Percentiles rank a stretch among this genome's conserved stretches.
phyloP scores from a whole-genome alignment of 768 basidiomycete species.

The Mycena maculata region DNA sequence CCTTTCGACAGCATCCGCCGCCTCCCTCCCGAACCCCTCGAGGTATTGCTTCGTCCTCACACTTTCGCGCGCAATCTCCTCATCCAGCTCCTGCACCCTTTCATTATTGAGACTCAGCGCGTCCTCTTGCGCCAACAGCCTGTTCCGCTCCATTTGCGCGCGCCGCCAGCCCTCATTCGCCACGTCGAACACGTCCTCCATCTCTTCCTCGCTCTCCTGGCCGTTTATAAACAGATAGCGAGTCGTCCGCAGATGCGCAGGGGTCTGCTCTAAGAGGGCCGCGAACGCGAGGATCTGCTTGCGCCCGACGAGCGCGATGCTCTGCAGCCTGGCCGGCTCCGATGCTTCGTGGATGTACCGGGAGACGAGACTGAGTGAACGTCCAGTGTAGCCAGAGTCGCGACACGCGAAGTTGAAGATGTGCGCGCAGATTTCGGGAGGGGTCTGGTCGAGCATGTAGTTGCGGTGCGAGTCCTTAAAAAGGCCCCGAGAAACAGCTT shows the following conservation, averaged over 20 bases:
- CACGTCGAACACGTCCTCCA: conserved; percentile 2
- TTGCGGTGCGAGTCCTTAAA: too few species aligned
- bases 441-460: conserved; percentile 33
- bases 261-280: conserved; percentile 35
- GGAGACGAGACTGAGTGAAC: conserved; percentile 51
- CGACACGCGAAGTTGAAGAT: conserved; percentile 51
- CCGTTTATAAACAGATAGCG: conserved; percentile 44
- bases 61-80: neutral
- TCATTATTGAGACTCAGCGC: neutral
- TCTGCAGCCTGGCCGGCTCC: conserved; percentile 41
- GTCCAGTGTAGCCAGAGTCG: conserved; percentile 50
- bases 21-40: conserved; percentile 1
- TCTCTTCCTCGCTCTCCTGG: conserved; percentile 27
- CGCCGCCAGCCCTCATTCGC: neutral
- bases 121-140: too few species aligned
- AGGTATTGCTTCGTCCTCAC: neutral
- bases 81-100: neutral
- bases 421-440: conserved; percentile 43
- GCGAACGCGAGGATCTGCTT: conserved; percentile 41
- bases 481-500: too few species aligned
- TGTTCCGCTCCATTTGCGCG: neutral
- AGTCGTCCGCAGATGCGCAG: conserved; percentile 39
- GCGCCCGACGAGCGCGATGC: conserved; percentile 43
- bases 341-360: conserved; percentile 43
- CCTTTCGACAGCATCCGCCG: neutral